Base-by-base conservation (phyloP, 768 basidiomycete genomes). In the Suillus occidentalis region DNA sequence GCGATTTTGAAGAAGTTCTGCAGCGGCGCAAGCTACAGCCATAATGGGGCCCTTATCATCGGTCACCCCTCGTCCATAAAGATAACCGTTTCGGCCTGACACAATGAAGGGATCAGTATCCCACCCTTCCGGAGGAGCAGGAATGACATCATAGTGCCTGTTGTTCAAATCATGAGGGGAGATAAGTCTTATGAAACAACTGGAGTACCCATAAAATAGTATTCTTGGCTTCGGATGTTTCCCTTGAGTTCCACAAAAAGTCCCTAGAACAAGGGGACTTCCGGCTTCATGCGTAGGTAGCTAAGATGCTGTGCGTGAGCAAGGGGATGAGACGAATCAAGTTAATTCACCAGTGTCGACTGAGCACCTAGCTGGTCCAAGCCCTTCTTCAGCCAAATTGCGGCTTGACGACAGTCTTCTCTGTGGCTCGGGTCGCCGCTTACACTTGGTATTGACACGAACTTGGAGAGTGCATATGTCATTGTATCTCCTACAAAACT, bases 21-120 rank as follows among this genome's bases (percentile, higher is more conserved):
- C 92, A 13, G 90, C 94, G 1, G 97, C 97, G 68, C 88, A 93
- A 0, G 97, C 97, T 18, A 89, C 84, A 1, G 96, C 95, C 66
- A 99, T 83, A 55, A 97, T 89, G 0, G 97, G 97, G 0, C 97
- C 97, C 73, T 99, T 99, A 80, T 99, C 89, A 70, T 99, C 97
- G 1, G 93, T 91, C 2, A 92, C 90, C 4, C 97, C 94, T 53
- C 92, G 87, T 25, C 96, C 97, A 70, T 95, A 95, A 0, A 96
- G 79, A 72, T 92, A 95, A 0, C 95, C 95, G 70, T 98, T 95
- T 13, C 87, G 84, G 3, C 95, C 95, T 0, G 85, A 85, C 66
- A 98, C 77, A 8, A 79, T 81, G 78, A 94, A 99, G 0, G 97
- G 97, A 65, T 94, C 88, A 2, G 90, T 88, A 25, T 83, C 77